These are phyloP conservation scores for Physcomitrellopsis africana DNA, from an alignment of 225 moss, liverwort and hornwort genomes.

Conservation along the genomic window DNA sequence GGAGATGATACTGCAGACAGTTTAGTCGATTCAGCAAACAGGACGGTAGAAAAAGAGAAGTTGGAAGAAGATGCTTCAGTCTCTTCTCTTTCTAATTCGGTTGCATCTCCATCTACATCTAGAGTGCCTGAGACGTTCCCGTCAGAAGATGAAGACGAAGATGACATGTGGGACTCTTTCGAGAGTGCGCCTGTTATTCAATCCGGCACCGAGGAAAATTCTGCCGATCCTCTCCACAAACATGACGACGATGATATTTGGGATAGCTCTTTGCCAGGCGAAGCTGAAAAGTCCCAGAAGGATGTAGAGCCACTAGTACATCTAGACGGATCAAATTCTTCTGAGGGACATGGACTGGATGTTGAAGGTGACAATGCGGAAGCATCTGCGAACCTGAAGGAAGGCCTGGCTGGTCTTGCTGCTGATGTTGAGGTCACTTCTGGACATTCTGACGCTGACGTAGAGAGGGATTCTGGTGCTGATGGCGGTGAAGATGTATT, in stretches of 20 bases:
- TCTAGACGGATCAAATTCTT: slow-evolving; percentile 22
- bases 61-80: slow-evolving; percentile 34
- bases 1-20: slow-evolving; percentile 29
- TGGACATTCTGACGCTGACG: slow-evolving; percentile 20
- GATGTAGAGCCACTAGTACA: slow-evolving; percentile 22
- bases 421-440: slow-evolving; percentile 17
- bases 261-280: slow-evolving; percentile 39
- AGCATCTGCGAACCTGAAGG: slow-evolving; percentile 12
- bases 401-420: slow-evolving; percentile 1
- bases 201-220: slow-evolving; percentile 21
- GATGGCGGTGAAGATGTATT: slow-evolving; percentile 37
- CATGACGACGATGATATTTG: slow-evolving; percentile 41
- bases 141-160: slow-evolving; percentile 43
- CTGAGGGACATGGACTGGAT: slow-evolving; percentile 14
- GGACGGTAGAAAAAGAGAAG: slow-evolving; percentile 30
- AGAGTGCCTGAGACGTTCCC: slow-evolving; percentile 42
- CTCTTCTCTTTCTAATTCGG: slow-evolving; percentile 40
- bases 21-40: slow-evolving; percentile 26
- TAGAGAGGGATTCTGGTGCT: slow-evolving; percentile 23
- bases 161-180: slow-evolving; percentile 59
- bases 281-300: slow-evolving; percentile 10
- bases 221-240: slow-evolving; percentile 29
- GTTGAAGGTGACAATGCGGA: not conserved
- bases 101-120: slow-evolving; percentile 40
- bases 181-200: slow-evolving; percentile 51